These are phyloP conservation scores for Nakaseomyces delphensis DNA, from an alignment of 1,139 yeast genomes.

Conservation along the genomic window DNA sequence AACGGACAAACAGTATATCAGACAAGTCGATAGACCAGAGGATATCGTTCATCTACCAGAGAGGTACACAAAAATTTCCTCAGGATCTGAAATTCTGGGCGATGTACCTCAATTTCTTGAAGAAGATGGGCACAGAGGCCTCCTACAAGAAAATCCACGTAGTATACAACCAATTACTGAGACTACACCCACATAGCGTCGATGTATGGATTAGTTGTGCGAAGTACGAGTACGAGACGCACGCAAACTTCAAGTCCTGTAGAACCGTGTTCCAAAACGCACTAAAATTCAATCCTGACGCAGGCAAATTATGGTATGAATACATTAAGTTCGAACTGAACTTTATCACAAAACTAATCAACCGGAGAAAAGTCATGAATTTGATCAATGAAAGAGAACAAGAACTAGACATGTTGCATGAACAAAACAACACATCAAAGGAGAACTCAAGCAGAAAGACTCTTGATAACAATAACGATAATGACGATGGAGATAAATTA, in stretches of 20 bases:
- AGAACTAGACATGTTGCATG: conserved; percentile 35
- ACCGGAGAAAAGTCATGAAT: conserved; percentile 77
- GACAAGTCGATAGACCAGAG: conserved; percentile 87
- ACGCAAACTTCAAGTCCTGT: conserved; percentile 85
- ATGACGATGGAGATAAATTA: conserved; percentile 37
- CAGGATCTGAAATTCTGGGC: conserved; percentile 74
- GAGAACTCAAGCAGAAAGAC: conserved; percentile 14
- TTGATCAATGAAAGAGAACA: conserved; percentile 67
- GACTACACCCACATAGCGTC: conserved; percentile 82
- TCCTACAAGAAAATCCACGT: conserved; percentile 75
- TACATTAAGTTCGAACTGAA: conserved; percentile 84
- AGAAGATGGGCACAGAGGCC: conserved; percentile 42
- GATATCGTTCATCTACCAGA: conserved; percentile 70
- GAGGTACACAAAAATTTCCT: conserved; percentile 77
- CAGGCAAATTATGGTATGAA: conserved; percentile 66
- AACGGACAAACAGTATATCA: conserved; percentile 49
- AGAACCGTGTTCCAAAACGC: conserved; percentile 79
- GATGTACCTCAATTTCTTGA: conserved; percentile 64
- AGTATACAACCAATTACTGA: conserved; percentile 69
- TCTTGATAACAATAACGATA: conserved; percentile 30
- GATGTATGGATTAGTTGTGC: conserved; percentile 95
- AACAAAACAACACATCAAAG: too few relatives aligned
- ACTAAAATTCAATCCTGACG: conserved; percentile 72
- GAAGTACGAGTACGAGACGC: conserved; percentile 81
- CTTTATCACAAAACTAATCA: conserved; percentile 72